Evolutionary conservation across 352 stramenopile genomes (phyloP).

Genomic region (Pythium folliculosum): DNA sequence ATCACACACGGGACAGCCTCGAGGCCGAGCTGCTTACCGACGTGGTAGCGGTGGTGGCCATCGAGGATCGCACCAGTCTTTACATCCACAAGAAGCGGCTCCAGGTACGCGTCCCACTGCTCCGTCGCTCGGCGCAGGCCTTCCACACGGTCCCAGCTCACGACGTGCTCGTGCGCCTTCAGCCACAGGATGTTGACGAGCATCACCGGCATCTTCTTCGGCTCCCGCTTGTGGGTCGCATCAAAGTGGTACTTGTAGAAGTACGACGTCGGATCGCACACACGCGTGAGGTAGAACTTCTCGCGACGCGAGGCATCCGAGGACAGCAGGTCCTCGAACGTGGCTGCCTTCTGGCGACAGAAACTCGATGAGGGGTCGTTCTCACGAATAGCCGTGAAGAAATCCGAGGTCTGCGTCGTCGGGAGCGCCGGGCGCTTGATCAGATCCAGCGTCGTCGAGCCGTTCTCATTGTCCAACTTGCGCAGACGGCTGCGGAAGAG

Average conservation of each 20-base stretch:
- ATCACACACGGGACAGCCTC: constrained; percentile 72
- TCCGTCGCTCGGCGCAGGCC: constrained; percentile 73
- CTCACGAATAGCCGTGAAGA: constrained; percentile 81
- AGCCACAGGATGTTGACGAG: constrained; percentile 70
- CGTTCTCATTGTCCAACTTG: constrained; percentile 48
- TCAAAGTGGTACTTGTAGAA: constrained; percentile 91
- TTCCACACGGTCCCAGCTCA: constrained; percentile 86
- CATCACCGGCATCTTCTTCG: constrained; percentile 60
- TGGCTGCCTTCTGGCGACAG: constrained; percentile 68
- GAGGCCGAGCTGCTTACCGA: constrained; percentile 71
- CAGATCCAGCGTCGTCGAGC: constrained; percentile 66
- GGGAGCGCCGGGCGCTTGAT: constrained; percentile 57
- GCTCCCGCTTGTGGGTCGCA: constrained; percentile 58
- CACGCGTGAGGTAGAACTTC: constrained; percentile 84
- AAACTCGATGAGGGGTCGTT: constrained; percentile 86
- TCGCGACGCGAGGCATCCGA: constrained; percentile 56
- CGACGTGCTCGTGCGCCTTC: constrained; percentile 83
- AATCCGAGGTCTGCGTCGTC: constrained; percentile 52
- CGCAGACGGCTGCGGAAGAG: constrained; percentile 74
- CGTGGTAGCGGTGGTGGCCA: constrained; percentile 83
- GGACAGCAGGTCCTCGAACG: constrained; percentile 79
- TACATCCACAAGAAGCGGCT: constrained; percentile 77
- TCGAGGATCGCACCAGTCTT: constrained; percentile 79
- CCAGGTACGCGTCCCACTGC: constrained; percentile 81
- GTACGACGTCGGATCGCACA: constrained; percentile 87